These are phyloP conservation scores for Funneliformis mosseae DNA, from an alignment of 192 early-diverging fungal genomes.

Conservation along the genomic window DNA sequence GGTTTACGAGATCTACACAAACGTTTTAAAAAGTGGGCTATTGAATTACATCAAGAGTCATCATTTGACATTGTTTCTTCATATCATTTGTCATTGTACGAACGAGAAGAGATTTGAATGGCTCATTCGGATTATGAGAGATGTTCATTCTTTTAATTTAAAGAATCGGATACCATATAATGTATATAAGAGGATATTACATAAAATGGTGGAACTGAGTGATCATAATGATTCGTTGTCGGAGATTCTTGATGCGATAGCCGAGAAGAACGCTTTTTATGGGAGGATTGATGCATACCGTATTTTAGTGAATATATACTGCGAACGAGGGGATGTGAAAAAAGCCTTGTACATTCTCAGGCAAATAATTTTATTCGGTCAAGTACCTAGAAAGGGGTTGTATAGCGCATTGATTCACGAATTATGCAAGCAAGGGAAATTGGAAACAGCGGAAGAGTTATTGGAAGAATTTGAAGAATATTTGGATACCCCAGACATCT, in stretches of 20 bases:
- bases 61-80: not conserved
- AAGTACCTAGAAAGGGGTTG: not conserved
- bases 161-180: not conserved
- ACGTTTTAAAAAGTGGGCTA: not conserved
- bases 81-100: not conserved
- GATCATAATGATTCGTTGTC: not conserved
- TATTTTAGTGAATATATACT: not conserved
- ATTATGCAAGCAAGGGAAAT: not conserved
- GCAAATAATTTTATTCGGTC: not conserved
- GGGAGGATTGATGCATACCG: not conserved
- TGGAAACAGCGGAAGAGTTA: not conserved
- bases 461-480: constrained; percentile 1
- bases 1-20: not conserved
- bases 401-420: constrained; percentile 1
- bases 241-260: not conserved
- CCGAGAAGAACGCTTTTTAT: not conserved
- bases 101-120: constrained; percentile 1
- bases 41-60: not conserved
- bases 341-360: not conserved
- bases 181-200: not conserved
- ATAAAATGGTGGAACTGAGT: not conserved
- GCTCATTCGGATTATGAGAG: constrained; percentile 1
- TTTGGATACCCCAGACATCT: not conserved
- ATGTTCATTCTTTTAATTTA: not conserved
- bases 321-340: not conserved